Evolutionary conservation across 371 early-diverging fungal genomes (phyloP).

Genomic region (Catenaria anguillulae): DNA sequence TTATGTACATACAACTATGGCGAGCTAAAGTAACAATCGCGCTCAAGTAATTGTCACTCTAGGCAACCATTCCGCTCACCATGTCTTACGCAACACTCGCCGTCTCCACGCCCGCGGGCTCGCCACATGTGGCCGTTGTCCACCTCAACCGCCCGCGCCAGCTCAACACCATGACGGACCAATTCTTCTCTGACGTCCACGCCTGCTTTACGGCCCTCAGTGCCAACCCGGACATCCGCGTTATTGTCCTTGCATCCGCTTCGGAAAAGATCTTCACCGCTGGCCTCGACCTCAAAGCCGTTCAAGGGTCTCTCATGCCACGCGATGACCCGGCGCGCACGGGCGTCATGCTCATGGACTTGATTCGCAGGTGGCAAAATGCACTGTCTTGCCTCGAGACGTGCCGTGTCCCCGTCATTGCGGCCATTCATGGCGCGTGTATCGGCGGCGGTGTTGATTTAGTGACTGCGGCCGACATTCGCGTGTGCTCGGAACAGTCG

Average conservation of each 20-base stretch:
- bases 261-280: constrained; percentile 66
- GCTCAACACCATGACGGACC: constrained; percentile 3
- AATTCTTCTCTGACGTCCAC: constrained; percentile 37
- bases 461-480: constrained; percentile 80
- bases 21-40: too few relatives aligned
- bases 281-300: constrained; percentile 65
- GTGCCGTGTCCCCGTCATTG: constrained; percentile 78
- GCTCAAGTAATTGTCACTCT: too few relatives aligned
- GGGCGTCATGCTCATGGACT: neutral
- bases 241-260: constrained; percentile 54
- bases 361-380: constrained; percentile 32
- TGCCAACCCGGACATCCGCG: constrained; percentile 44
- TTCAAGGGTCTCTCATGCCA: too few relatives aligned
- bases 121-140: neutral
- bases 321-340: constrained; percentile 11
- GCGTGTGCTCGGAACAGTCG: constrained; percentile 63
- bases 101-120: too few relatives aligned
- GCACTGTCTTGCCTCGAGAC: constrained; percentile 57
- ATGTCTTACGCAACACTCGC: too few relatives aligned
- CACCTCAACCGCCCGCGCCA: neutral
- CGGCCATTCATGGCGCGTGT: constrained; percentile 71
- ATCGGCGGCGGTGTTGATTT: constrained; percentile 80
- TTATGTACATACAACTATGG: too few relatives aligned
- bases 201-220: constrained; percentile 38
- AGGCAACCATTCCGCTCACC: too few relatives aligned